phyloP scores from a whole-genome alignment of 108 stramenopile species.

The Skeletonema costatum region DNA sequence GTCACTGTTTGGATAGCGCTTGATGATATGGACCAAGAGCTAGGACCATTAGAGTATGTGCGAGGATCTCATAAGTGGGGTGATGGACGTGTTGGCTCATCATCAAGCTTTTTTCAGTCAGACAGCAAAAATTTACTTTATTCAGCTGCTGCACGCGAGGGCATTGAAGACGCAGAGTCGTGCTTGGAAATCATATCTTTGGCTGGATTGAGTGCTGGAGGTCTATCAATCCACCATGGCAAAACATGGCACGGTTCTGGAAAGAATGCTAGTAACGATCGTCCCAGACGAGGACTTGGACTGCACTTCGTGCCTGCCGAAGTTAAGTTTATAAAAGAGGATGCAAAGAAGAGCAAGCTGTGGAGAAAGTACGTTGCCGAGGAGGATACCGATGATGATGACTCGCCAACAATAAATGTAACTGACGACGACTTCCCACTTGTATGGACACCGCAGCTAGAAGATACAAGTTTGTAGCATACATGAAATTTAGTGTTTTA shows the following conservation, averaged over 20 bases:
- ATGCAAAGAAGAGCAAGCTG: slow-evolving; percentile 61
- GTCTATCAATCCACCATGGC: slow-evolving; percentile 79
- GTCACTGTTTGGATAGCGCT: slow-evolving; percentile 86
- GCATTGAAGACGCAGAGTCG: slow-evolving; percentile 34
- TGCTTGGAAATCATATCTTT: slow-evolving; percentile 58
- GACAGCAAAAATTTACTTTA: slow-evolving; percentile 50
- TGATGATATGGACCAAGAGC: slow-evolving; percentile 79
- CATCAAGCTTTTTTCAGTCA: slow-evolving; percentile 67
- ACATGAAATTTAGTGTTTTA: not conserved
- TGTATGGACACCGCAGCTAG: slow-evolving; percentile 32
- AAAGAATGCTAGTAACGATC: slow-evolving; percentile 45
- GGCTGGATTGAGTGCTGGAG: slow-evolving; percentile 66
- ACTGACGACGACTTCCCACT: slow-evolving; percentile 64
- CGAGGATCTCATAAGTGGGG: slow-evolving; percentile 74
- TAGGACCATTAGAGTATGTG: slow-evolving; percentile 86
- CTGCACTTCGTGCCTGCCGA: slow-evolving; percentile 79
- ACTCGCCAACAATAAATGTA: slow-evolving; percentile 35
- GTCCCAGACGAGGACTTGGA: slow-evolving; percentile 75
- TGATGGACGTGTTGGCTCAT: slow-evolving; percentile 60
- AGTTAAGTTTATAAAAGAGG: slow-evolving; percentile 64
- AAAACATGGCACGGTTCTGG: slow-evolving; percentile 83
- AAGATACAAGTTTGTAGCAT: not conserved
- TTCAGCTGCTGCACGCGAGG: slow-evolving; percentile 59
- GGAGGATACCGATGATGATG: slow-evolving; percentile 9
- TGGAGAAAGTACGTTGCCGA: slow-evolving; percentile 69